A percentile compares a stretch with the other conserved stretches of the same genome.
Conservation (phyloP, 352 stramenopile genomes). For the Globisporangium alternatum region DNA sequence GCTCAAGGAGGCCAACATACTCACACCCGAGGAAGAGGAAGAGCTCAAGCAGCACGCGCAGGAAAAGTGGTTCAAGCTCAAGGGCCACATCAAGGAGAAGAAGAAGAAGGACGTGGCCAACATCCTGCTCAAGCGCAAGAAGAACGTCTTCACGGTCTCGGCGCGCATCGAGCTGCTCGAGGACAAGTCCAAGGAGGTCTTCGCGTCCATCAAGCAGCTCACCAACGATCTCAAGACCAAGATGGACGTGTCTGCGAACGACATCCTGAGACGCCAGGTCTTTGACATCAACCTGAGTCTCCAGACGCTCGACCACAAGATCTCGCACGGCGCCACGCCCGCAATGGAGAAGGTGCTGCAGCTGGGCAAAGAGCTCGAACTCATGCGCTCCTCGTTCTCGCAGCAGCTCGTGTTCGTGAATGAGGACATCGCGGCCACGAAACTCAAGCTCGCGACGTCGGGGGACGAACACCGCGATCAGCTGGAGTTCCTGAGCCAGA, state of each 20-base stretch:
- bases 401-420: constrained; percentile 36
- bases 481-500: constrained; percentile 26
- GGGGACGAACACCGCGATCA: constrained; percentile 32
- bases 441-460: constrained; percentile 25
- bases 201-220: constrained; percentile 61
- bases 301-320: constrained; percentile 39
- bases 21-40: constrained; percentile 53
- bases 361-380: constrained; percentile 34
- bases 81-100: constrained; percentile 73
- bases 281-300: constrained; percentile 50
- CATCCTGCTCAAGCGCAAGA: constrained; percentile 76
- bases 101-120: constrained; percentile 74
- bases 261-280: constrained; percentile 51
- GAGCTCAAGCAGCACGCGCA: constrained; percentile 62
- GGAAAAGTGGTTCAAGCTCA: constrained; percentile 70
- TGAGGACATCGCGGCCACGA: constrained; percentile 27
- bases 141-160: constrained; percentile 77
- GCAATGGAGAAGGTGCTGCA: constrained; percentile 46
- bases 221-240: constrained; percentile 58
- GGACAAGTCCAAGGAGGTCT: constrained; percentile 69
- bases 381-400: constrained; percentile 27
- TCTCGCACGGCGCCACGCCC: constrained; percentile 33
- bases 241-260: constrained; percentile 32
- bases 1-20: constrained; percentile 55
- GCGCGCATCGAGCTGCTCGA: constrained; percentile 69